These are phyloP conservation scores for Chaetomium fimeti DNA, from an alignment of 495 filamentous ascomycete species.

Conservation along the genomic window DNA sequence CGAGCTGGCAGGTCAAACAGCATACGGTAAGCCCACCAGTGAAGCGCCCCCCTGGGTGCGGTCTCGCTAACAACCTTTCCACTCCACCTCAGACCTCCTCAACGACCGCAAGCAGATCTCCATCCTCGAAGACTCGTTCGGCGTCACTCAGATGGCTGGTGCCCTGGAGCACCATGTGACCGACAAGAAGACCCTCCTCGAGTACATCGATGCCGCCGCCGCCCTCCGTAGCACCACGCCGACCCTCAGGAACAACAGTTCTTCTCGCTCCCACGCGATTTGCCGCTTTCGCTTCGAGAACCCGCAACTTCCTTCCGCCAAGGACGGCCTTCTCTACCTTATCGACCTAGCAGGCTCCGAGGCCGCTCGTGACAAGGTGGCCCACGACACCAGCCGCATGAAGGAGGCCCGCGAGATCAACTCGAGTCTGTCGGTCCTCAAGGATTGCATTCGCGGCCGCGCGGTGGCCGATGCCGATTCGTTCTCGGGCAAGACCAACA, in stretches of 20 bases:
- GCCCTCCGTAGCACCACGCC: slow-evolving; percentile 24
- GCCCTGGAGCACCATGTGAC: slow-evolving; percentile 24
- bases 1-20: slow-evolving; percentile 28
- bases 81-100: slow-evolving; percentile 24
- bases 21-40: slow-evolving; percentile 5
- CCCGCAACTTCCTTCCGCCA: slow-evolving; percentile 14
- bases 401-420: slow-evolving; percentile 50
- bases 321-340: slow-evolving; percentile 46
- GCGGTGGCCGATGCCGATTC: slow-evolving; percentile 27
- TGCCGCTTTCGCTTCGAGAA: slow-evolving; percentile 48
- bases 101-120: slow-evolving; percentile 31
- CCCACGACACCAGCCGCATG: slow-evolving; percentile 39
- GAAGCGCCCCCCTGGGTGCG: background rate
- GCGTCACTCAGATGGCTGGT: slow-evolving; percentile 29
- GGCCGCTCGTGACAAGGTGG: slow-evolving; percentile 32
- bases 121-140: slow-evolving; percentile 32
- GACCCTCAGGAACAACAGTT: slow-evolving; percentile 46
- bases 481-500: slow-evolving; percentile 4
- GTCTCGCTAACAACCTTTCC: background rate
- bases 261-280: slow-evolving; percentile 51
- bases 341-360: slow-evolving; percentile 53
- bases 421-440: slow-evolving; percentile 42
- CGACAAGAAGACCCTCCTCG: slow-evolving; percentile 20
- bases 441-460: slow-evolving; percentile 43
- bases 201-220: slow-evolving; percentile 27